These are phyloP conservation scores for Basipetospora chlamydospora DNA, from an alignment of 2,329 filamentous ascomycete species.

Conservation along the genomic window DNA sequence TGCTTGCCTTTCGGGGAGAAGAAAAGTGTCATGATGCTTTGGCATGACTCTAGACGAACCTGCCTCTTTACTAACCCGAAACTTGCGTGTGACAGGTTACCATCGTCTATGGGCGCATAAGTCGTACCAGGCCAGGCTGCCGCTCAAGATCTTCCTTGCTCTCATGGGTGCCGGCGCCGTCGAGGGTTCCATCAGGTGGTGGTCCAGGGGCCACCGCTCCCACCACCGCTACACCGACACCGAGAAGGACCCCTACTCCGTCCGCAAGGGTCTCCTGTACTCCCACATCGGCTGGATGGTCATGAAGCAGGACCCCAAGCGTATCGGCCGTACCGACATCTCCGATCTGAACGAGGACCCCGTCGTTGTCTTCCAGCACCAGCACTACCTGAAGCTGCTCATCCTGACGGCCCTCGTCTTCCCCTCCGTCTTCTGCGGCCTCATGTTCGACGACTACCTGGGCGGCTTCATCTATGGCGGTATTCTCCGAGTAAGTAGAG, in stretches of 20 bases:
- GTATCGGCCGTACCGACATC: slow-evolving; percentile 76
- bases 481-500: slow-evolving; percentile 44
- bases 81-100: slow-evolving; percentile 36
- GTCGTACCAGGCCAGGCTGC: slow-evolving; percentile 63
- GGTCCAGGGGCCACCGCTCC: slow-evolving; percentile 73
- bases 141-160: slow-evolving; percentile 70
- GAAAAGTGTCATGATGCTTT: no score
- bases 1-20: no score
- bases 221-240: slow-evolving; percentile 89
- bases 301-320: slow-evolving; percentile 85
- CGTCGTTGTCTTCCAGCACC: slow-evolving; percentile 78
- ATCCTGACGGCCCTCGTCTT: slow-evolving; percentile 63
- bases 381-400: slow-evolving; percentile 70
- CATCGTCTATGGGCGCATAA: slow-evolving; percentile 76
- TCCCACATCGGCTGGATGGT: slow-evolving; percentile 84
- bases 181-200: slow-evolving; percentile 78
- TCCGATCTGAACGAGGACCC: slow-evolving; percentile 76
- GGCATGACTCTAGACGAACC: no score
- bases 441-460: slow-evolving; percentile 67
- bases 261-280: slow-evolving; percentile 76
- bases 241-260: slow-evolving; percentile 82
- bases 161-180: slow-evolving; percentile 71
- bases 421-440: slow-evolving; percentile 59
- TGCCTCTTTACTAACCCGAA: slow-evolving; percentile 5
- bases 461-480: slow-evolving; percentile 77